Percentiles rank a stretch among this genome's conserved stretches.
phyloP scores from a whole-genome alignment of 257 asterid genomes.

The Ehretia macrophylla region DNA sequence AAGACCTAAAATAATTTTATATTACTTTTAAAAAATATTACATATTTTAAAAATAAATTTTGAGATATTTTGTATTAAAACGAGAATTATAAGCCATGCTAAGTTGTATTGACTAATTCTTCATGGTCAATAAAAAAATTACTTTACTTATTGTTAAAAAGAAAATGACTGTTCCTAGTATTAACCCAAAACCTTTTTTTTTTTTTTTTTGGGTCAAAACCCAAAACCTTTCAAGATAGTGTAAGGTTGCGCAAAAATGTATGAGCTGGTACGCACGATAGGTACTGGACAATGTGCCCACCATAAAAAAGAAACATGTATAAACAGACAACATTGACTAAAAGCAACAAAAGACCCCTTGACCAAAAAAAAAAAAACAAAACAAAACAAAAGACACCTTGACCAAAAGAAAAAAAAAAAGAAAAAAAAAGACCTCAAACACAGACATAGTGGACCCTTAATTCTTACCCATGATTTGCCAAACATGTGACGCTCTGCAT shows the following conservation, averaged over 20 bases:
- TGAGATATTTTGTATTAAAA: too few species aligned
- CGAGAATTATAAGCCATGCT: too few species aligned
- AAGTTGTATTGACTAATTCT: too few species aligned
- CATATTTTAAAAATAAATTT: too few species aligned
- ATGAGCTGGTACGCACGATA: conserved; percentile 28
- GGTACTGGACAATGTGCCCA: conserved; percentile 8
- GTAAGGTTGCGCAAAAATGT: not conserved
- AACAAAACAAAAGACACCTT: not conserved
- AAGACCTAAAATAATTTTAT: too few species aligned
- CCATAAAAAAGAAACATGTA: not conserved
- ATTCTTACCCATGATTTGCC: not conserved
- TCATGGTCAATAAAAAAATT: too few species aligned
- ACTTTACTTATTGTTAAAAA: too few species aligned
- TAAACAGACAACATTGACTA: not conserved
- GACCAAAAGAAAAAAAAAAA: not conserved
- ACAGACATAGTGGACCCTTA: conserved; percentile 7
- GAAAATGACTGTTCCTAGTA: too few species aligned
- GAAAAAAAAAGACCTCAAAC: not conserved
- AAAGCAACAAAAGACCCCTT: too few species aligned
- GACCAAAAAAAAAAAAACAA: not conserved
- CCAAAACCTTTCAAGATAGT: conserved; percentile 1
- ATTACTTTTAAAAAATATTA: too few species aligned
- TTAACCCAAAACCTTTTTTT: too few species aligned
- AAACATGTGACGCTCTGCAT: conserved; percentile 16
- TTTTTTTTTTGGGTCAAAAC: too few species aligned